Conservation (phyloP, 2,329 filamentous ascomycete species). For the Alternaria metachromatica region DNA sequence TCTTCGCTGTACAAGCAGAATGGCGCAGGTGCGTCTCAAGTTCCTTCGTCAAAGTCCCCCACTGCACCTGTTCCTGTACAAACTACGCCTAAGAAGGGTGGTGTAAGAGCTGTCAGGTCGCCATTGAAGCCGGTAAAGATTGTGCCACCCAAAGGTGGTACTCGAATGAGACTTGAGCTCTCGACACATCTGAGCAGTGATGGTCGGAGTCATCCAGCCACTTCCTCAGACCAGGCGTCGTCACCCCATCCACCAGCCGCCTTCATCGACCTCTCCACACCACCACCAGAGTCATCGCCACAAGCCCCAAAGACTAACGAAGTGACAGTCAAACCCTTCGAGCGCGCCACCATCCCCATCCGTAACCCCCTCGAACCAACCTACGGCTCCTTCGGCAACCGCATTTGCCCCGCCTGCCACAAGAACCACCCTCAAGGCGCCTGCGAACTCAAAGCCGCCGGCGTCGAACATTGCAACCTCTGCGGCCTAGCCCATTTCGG, state of each 20-base stretch:
- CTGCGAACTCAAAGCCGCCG: constrained; percentile 66
- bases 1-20: constrained; percentile 28
- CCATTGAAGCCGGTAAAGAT: background rate
- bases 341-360: constrained; percentile 37
- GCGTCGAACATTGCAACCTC: constrained; percentile 67
- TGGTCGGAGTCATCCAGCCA: background rate
- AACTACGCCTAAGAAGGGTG: background rate
- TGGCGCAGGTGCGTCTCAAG: constrained; percentile 25
- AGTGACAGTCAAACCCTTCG: constrained; percentile 41
- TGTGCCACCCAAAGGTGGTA: background rate
- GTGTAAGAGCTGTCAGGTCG: background rate
- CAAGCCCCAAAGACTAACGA: constrained; percentile 20
- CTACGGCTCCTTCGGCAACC: constrained; percentile 19
- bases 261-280: background rate
- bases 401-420: constrained; percentile 61
- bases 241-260: background rate
- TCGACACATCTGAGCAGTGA: background rate
- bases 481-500: constrained; percentile 70
- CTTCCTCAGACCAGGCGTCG: background rate
- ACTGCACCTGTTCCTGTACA: constrained; percentile 4
- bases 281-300: background rate
- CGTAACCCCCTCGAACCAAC: constrained; percentile 36
- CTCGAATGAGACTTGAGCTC: background rate
- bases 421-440: constrained; percentile 62
- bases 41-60: constrained; percentile 14